These are phyloP conservation scores for Aspergillus bombycis DNA, from an alignment of 2,329 filamentous ascomycete species.

Conservation along the genomic window DNA sequence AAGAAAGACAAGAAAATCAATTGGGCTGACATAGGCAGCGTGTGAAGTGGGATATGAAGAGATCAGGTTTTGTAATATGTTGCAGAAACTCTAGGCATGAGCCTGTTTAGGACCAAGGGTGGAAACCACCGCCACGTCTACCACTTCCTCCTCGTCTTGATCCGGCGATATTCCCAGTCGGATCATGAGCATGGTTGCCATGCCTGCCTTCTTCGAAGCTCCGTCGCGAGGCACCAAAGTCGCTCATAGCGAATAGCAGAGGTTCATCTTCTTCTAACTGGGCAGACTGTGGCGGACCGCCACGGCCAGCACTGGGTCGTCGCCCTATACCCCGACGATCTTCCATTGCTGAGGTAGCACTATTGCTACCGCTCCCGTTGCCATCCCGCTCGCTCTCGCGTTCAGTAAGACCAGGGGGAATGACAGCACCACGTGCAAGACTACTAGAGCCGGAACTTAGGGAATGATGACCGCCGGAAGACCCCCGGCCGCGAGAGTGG, in stretches of 20 bases:
- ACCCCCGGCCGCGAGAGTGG: conserved; percentile 41
- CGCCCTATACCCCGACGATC: conserved; percentile 39
- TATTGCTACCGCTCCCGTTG: conserved; percentile 45
- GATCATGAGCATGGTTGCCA: conserved; percentile 35
- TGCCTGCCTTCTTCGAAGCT: conserved; percentile 46
- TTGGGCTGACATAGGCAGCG: background rate
- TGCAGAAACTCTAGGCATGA: background rate
- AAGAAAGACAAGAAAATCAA: conserved; percentile 8
- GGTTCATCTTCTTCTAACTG: conserved; percentile 48
- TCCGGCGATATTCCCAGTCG: conserved; percentile 26
- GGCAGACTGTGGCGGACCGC: conserved; percentile 30
- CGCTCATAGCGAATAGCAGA: conserved; percentile 51
- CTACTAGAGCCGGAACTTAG: conserved; percentile 46
- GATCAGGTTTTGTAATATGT: background rate
- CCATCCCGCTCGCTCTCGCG: conserved; percentile 43
- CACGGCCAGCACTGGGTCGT: conserved; percentile 38
- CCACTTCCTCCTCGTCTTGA: conserved; percentile 42
- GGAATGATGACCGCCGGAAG: conserved; percentile 41
- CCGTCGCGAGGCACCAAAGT: conserved; percentile 46
- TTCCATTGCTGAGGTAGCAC: conserved; percentile 39
- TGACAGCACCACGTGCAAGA: conserved; percentile 38
- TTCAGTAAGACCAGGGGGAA: conserved; percentile 37
- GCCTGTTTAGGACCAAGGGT: conserved; percentile 35
- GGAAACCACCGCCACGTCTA: conserved; percentile 38
- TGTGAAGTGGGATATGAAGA: background rate